phyloP scores from a whole-genome alignment of 2,329 filamentous ascomycete species.

The Madurella fahalii region DNA sequence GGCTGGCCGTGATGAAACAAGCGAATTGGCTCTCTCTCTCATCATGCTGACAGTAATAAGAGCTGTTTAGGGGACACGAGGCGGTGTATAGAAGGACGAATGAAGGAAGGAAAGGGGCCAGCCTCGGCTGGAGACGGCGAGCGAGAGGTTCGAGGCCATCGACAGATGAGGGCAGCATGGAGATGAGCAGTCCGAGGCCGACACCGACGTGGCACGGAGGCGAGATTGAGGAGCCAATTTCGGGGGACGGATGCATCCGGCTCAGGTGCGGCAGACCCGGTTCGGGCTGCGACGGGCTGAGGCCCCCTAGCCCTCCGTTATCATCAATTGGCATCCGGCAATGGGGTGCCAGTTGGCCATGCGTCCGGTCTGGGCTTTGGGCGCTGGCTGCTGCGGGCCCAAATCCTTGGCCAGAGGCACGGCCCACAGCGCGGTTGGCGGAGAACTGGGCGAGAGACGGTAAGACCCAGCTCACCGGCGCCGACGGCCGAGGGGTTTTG shows the following conservation, averaged over 20 bases:
- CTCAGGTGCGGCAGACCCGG: not conserved
- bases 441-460: not conserved
- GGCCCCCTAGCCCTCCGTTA: not conserved
- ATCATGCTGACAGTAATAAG: too few species aligned
- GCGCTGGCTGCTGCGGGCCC: constrained; percentile 12
- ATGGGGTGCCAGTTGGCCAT: not conserved
- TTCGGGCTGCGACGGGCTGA: constrained; percentile 12
- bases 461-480: constrained; percentile 16
- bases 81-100: constrained; percentile 4
- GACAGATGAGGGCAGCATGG: not conserved
- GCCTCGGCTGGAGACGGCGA: not conserved
- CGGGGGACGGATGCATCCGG: not conserved
- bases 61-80: not conserved
- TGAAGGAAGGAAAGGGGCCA: not conserved
- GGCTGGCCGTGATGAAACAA: not conserved
- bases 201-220: constrained; percentile 13
- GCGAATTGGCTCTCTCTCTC: not conserved
- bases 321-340: not conserved
- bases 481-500: not conserved
- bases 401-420: constrained; percentile 21
- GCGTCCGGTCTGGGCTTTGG: constrained; percentile 5
- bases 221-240: constrained; percentile 6
- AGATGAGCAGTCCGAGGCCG: not conserved
- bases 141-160: not conserved
- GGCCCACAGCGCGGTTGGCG: constrained; percentile 21